Percentiles rank a stretch among this genome's conserved stretches.
Conservation (phyloP, 225 moss, liverwort and hornwort genomes). For the Ulota crispa region DNA sequence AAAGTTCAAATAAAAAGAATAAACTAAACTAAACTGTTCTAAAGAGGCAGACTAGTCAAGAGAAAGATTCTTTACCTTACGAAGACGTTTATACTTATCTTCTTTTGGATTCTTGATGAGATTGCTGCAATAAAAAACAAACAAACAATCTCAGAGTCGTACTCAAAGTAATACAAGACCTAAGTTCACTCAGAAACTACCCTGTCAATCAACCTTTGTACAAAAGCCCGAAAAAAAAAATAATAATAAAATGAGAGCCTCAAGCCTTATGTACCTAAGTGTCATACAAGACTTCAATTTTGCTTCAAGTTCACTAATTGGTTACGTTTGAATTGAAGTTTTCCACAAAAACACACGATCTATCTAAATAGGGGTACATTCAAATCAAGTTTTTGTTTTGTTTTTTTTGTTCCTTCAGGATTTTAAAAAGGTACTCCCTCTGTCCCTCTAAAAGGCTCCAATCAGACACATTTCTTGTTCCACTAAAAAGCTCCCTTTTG, state of each 20-base stretch:
- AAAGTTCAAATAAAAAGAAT: neutral
- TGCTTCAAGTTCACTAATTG: no score
- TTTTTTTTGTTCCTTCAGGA: no score
- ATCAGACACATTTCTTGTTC: no score
- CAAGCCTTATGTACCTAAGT: neutral
- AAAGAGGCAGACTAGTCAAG: neutral
- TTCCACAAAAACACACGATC: no score
- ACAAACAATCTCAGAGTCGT: constrained; percentile 9
- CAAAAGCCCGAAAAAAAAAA: neutral
- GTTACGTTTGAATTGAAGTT: no score
- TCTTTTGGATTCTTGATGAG: constrained; percentile 48
- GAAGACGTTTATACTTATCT: constrained; percentile 42
- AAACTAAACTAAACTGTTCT: neutral
- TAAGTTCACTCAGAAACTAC: neutral
- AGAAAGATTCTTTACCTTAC: constrained; percentile 42
- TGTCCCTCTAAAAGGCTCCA: no score
- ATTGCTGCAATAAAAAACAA: constrained; percentile 36
- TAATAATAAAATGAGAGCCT: neutral
- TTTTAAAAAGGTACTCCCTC: no score
- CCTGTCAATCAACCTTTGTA: neutral
- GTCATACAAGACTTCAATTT: no score
- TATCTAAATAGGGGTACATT: no score
- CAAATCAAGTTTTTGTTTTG: no score
- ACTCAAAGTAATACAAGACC: neutral
- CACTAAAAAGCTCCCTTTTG: no score